Base-by-base conservation (phyloP, 2,329 filamentous ascomycete genomes). In the Cyphellophora attinorum region DNA sequence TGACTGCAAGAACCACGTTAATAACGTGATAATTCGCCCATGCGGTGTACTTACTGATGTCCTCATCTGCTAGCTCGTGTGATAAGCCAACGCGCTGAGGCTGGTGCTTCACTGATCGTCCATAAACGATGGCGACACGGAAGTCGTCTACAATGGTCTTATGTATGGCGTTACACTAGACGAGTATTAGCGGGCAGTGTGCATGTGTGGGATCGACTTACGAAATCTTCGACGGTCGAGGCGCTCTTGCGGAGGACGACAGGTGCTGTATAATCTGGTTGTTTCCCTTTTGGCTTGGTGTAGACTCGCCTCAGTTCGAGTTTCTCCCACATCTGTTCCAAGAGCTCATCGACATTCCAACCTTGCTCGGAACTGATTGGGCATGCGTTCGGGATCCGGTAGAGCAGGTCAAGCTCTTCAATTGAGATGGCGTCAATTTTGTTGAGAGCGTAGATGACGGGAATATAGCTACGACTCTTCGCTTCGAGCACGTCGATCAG, bases 301-400 rank as follows among this genome's bases (percentile, higher is more conserved):
- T 98, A 98, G 29, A 98, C 82, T 51, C 91, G 76, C 50, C 85
- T 79, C 41, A 98, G 72, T 53, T 82, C 85, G 51, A 98, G 74
- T 62, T 93, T 94, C 38, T 95, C 88, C 91, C 91, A 96, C 91
- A 96, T 96, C 58, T 81, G 77, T 65, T 96, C 91, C 68, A 98
- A 74, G 46, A 98, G 67, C 67, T 98, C 91, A 57, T 98, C 91
- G 42, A 98, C 64, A 61, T 98, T 98, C 91, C 91, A 98, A 37
- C 91, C 91, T 56, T 89, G 81, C 64, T 98, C 91, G 19, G 89
- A 91, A 57, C 88, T 95, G 63, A 98, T 96, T 17, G 91, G 91
- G 40, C 91, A 91, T 11, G 91, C 86, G 57, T 96, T 93, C 31
- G 91, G 91, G 48, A 98, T 98, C 27, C 89, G 80, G 64, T 98